Conservation (phyloP, 805 yeast genomes). For the Kuraishia piskuri region DNA sequence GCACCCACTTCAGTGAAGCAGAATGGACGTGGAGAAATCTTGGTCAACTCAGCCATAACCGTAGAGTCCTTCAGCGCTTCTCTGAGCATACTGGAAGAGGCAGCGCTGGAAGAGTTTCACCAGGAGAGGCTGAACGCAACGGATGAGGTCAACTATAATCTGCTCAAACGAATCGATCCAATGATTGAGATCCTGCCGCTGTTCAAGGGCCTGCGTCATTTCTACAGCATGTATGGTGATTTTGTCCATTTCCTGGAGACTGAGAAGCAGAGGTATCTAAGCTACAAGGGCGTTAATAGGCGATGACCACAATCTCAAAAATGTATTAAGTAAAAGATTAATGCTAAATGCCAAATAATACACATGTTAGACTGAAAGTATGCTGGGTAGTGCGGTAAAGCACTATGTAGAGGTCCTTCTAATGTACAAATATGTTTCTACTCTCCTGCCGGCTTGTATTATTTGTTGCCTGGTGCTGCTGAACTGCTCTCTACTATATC, state of each 20-base stretch:
- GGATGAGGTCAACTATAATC: constrained; percentile 21
- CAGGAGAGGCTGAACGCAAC: constrained; percentile 13
- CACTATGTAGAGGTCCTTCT: too few species aligned
- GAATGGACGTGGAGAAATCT: constrained; percentile 3
- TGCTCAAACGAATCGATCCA: constrained; percentile 34
- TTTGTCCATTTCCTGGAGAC: constrained; percentile 34
- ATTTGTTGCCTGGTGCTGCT: too few species aligned
- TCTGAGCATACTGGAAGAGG: constrained; percentile 33
- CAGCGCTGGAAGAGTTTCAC: constrained; percentile 33
- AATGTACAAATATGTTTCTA: too few species aligned
- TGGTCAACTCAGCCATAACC: constrained; percentile 6
- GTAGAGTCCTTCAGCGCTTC: constrained; percentile 26
- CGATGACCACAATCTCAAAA: neutral
- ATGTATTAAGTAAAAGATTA: too few species aligned
- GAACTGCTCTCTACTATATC: neutral
- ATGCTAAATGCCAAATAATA: neutral
- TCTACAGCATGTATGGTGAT: constrained; percentile 38
- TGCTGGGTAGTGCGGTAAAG: too few species aligned
- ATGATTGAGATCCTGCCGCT: constrained; percentile 41
- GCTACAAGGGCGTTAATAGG: constrained; percentile 2
- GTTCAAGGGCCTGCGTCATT: constrained; percentile 43
- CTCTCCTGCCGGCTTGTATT: too few species aligned
- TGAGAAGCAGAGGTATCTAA: constrained; percentile 25
- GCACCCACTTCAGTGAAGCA: constrained; percentile 7
- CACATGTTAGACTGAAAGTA: too few species aligned